phyloP scores from a whole-genome alignment of 495 filamentous ascomycete species.

The Parathielavia appendiculata region DNA sequence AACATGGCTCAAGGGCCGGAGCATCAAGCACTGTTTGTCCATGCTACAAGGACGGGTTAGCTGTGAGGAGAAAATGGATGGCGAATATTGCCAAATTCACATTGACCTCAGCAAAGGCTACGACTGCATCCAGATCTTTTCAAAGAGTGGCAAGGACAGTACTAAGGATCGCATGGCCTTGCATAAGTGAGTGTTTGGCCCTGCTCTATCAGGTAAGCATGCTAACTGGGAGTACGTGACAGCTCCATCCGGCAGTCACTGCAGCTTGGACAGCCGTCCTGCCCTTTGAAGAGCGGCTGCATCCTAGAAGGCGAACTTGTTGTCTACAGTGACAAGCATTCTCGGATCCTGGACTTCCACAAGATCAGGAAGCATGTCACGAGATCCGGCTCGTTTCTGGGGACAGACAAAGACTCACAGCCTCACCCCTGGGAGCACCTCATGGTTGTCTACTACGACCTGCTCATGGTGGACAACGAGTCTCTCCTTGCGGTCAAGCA shows the following conservation, averaged over 20 bases:
- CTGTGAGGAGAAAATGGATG: constrained; percentile 79
- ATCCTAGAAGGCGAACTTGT: constrained; percentile 82
- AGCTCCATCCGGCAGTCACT: constrained; percentile 53
- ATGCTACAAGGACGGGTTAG: constrained; percentile 60
- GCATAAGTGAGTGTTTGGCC: constrained; percentile 42
- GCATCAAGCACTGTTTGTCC: constrained; percentile 67
- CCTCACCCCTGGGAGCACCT: constrained; percentile 67
- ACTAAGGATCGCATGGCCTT: constrained; percentile 62
- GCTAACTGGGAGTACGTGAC: constrained; percentile 5
- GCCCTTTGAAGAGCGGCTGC: constrained; percentile 55
- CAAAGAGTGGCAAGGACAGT: constrained; percentile 86
- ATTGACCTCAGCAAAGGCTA: constrained; percentile 57
- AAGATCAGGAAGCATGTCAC: constrained; percentile 76
- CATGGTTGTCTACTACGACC: constrained; percentile 79
- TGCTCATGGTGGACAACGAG: constrained; percentile 66
- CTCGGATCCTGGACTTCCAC: constrained; percentile 62
- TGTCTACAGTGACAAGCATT: constrained; percentile 62
- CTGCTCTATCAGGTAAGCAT: not conserved
- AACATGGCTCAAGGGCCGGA: constrained; percentile 66
- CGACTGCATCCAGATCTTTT: constrained; percentile 69
- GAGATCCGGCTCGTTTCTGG: constrained; percentile 66
- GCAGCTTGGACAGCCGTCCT: constrained; percentile 49
- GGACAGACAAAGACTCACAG: constrained; percentile 65
- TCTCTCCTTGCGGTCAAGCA: constrained; percentile 57
- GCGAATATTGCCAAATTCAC: constrained; percentile 85